Evolutionary conservation across 2,329 filamentous ascomycete species (phyloP).

Genomic region (Trichoderma breve): DNA sequence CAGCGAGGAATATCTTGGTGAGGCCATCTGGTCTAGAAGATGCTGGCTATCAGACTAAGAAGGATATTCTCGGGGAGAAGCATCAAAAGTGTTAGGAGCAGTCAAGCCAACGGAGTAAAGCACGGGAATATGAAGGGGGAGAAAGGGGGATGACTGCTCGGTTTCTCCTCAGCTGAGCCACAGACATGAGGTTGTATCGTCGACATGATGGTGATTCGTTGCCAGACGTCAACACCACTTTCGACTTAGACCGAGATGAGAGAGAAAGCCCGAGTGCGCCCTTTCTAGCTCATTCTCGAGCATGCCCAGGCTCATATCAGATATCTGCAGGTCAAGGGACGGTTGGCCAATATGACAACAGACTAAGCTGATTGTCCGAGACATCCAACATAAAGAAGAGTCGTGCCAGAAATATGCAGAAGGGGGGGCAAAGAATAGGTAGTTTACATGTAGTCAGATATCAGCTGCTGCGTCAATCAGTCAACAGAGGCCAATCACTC

Average conservation of each 20-base stretch:
- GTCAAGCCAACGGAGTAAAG: neutral
- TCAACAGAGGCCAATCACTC: conserved; percentile 13
- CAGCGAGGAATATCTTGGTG: neutral
- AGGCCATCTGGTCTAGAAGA: neutral
- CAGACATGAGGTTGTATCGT: neutral
- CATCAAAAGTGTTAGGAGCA: neutral
- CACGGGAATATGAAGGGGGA: too few species aligned
- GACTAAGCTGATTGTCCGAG: neutral
- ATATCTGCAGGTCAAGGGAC: neutral
- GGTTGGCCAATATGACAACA: neutral
- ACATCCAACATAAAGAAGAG: neutral
- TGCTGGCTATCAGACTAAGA: neutral
- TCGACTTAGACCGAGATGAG: neutral
- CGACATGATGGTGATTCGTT: neutral
- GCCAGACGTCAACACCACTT: neutral
- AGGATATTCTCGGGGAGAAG: neutral
- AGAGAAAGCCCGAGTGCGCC: neutral
- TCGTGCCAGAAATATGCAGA: neutral
- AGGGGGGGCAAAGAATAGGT: neutral
- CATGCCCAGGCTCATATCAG: neutral
- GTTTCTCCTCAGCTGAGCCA: conserved; percentile 16
- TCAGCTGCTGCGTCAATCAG: neutral
- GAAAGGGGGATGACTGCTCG: neutral
- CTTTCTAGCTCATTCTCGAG: neutral
- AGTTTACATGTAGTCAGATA: conserved; percentile 6